These are phyloP conservation scores for Pythium folliculosum DNA, from an alignment of 352 stramenopile species.

Conservation along the genomic window DNA sequence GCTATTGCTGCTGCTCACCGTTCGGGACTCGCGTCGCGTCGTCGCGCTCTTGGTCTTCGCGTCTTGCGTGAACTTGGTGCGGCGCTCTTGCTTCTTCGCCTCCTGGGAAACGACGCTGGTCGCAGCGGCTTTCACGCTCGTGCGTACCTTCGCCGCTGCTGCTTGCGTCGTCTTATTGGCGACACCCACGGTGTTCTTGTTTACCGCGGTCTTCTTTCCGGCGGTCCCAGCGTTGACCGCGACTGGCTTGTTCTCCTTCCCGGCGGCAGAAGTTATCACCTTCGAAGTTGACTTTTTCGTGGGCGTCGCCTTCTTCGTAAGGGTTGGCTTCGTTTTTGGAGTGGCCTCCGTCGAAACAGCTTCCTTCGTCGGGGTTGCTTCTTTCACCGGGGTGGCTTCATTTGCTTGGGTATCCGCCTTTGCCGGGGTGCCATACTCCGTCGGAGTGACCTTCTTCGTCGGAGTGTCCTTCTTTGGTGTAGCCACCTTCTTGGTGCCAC, in stretches of 20 bases:
- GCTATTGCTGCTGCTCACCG: neutral
- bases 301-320: neutral
- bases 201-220: neutral
- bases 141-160: constrained; percentile 24
- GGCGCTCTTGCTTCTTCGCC: constrained; percentile 38
- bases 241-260: constrained; percentile 16
- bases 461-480: constrained; percentile 10
- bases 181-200: constrained; percentile 1
- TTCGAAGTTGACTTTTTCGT: constrained; percentile 11
- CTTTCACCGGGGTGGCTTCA: too few species aligned
- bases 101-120: constrained; percentile 9
- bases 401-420: neutral
- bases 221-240: neutral
- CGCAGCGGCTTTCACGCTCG: constrained; percentile 35
- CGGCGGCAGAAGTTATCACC: neutral
- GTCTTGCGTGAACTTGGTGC: constrained; percentile 43
- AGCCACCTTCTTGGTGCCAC: constrained; percentile 21
- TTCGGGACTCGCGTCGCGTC: constrained; percentile 12
- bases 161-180: constrained; percentile 8
- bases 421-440: constrained; percentile 21
- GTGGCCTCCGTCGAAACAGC: too few species aligned
- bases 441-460: constrained; percentile 13
- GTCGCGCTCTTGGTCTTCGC: constrained; percentile 35
- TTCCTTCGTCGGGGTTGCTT: too few species aligned
- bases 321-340: too few species aligned